These are phyloP conservation scores for Hsuehochloa calcarea DNA, from an alignment of 176 grass and related monocot genomes.

Conservation along the genomic window DNA sequence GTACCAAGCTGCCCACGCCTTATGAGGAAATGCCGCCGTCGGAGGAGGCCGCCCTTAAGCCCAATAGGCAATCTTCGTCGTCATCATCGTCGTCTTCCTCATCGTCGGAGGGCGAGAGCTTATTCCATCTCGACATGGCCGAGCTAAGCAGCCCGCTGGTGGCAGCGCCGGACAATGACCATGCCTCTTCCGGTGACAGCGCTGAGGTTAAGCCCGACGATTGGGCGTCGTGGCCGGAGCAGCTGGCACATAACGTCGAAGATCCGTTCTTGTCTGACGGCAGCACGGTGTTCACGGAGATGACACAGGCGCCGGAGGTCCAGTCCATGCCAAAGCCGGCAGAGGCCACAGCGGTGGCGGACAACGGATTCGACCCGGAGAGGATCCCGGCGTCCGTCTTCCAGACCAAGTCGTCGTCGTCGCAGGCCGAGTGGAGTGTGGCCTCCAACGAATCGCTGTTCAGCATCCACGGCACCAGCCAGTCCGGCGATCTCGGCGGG, in stretches of 20 bases:
- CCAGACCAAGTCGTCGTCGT: constrained; percentile 37
- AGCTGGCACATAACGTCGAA: background rate
- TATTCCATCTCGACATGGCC: constrained; percentile 29
- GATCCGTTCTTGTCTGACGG: background rate
- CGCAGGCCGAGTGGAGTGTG: constrained; percentile 69
- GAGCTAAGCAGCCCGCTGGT: background rate
- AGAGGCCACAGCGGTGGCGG: background rate
- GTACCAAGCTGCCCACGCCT: background rate
- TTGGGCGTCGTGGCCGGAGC: constrained; percentile 26
- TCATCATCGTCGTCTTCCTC: constrained; percentile 35
- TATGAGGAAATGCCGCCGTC: background rate
- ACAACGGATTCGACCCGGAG: constrained; percentile 40
- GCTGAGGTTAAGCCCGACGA: constrained; percentile 3
- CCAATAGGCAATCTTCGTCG: background rate
- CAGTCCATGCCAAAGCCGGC: constrained; percentile 28
- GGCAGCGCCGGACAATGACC: background rate
- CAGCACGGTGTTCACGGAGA: background rate
- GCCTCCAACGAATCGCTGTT: constrained; percentile 75
- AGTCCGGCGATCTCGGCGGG: constrained; percentile 31
- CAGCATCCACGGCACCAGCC: constrained; percentile 57
- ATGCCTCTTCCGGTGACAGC: background rate
- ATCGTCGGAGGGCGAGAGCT: constrained; percentile 6
- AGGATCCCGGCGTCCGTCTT: constrained; percentile 72
- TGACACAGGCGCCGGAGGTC: constrained; percentile 16
- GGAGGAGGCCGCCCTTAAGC: constrained; percentile 9